phyloP scores from a whole-genome alignment of 2,329 filamentous ascomycete species.

The Phialophora macrospora region DNA sequence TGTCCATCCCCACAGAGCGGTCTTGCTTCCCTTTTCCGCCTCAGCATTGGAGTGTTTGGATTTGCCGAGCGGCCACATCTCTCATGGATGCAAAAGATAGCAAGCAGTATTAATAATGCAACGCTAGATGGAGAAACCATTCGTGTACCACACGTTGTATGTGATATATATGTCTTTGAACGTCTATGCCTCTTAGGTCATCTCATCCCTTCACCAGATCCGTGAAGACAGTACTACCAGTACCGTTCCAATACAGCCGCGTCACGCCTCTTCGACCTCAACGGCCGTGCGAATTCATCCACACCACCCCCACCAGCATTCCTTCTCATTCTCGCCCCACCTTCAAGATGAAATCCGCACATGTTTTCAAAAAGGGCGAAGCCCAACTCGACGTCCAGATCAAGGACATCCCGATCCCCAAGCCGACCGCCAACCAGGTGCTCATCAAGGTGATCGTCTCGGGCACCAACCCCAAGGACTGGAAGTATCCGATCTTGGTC shows the following conservation, averaged over 20 bases:
- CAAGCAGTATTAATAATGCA: constrained; percentile 17
- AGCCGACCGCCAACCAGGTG: constrained; percentile 46
- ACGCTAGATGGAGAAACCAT: background rate
- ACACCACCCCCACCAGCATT: background rate
- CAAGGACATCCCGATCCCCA: constrained; percentile 51
- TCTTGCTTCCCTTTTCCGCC: background rate
- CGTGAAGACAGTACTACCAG: background rate
- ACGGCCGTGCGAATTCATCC: background rate
- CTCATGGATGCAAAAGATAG: constrained; percentile 17
- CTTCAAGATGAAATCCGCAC: constrained; percentile 29
- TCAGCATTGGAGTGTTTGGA: background rate
- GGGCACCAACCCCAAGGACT: constrained; percentile 58
- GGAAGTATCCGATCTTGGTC: constrained; percentile 43
- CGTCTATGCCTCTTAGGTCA: background rate
- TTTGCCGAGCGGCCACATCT: background rate
- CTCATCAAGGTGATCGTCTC: constrained; percentile 51
- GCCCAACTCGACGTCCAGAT: constrained; percentile 28
- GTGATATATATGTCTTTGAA: background rate
- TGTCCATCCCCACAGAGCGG: background rate
- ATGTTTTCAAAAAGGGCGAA: constrained; percentile 23
- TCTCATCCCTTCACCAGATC: background rate
- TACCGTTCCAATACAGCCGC: background rate
- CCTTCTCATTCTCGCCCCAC: background rate
- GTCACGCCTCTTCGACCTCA: background rate
- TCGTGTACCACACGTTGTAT: background rate